Evolutionary conservation across 2,329 filamentous ascomycete genomes (phyloP), one percentile per base, ranked within the genome.

Genomic region (Beauveria brongniartii): DNA sequence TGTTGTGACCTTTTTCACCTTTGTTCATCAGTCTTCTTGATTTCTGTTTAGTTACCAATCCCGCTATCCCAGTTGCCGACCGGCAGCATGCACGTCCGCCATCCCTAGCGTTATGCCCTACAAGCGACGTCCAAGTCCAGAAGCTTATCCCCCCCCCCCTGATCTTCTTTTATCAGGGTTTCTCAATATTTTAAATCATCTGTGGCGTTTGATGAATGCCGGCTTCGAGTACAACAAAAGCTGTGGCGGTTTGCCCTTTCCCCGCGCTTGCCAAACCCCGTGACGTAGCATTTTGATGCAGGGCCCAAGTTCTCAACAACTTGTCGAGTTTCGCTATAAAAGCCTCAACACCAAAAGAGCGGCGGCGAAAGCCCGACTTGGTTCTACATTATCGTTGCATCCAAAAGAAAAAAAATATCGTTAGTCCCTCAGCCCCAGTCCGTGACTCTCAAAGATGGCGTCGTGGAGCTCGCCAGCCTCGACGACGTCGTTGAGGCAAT

Each of bases 361-460:
- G 8, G 22, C 28, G 9, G 8, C 28, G 10, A 10, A 34, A 10
- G 10, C 47, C 24, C 28, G n/a, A 12, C 1, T 14, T 14, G 3
- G 5, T 41, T 9, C 6, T 41, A n/a, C 0, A 6, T 18, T 10
- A 9, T 30, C 28, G 28, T 30, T 30, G 2, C 28, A 30, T 9
- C 2, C 2, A 30, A 10, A 3, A 30, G 26, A 30, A 30, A 14
- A 46, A 75, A 59, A 72, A 77, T 77, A 40, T 64, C 65, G 46
- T 10, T 53, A 8, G 41, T 55, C n/a, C 61, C 62, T 12, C 40
- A 43, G 43, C 46, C 37, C 2, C 48, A 59, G 18, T 53, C 56
- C 18, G 48, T 59, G 16, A 52, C 47, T 3, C 44, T 53, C n/a
- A 41, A 26, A 30, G 61, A 69, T 7, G 66, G 68, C 3, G 62